Base-by-base conservation (phyloP, 2,329 filamentous ascomycete genomes). In the Paecilomyces dactylethromorphus region DNA sequence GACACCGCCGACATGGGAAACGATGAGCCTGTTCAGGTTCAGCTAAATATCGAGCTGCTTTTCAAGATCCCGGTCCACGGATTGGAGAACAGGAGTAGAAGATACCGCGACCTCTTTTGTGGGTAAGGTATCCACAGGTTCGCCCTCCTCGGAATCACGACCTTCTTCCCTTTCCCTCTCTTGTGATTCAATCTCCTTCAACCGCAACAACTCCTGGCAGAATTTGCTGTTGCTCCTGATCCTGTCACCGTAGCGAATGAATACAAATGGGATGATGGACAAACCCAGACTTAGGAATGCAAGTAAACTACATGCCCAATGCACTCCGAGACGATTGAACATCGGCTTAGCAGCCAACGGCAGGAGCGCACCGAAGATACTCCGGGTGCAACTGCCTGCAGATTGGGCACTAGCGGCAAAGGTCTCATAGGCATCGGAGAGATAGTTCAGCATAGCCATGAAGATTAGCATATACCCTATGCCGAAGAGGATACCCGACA, bases 391-490 rank as follows among this genome's bases (percentile, higher is more conserved):
- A 51, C 78, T 82, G 2, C 81, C 74, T 1, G 82, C 81, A 0
- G 82, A 82, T 60, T 83, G 80, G 2, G 81, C 83, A 18, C 79
- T 82, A 0, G 83, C 83, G 0, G 86, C 84, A 63, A 82, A 87
- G n/a, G 85, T 81, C 65, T 87, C 83, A 69, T 89, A 89, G 6
- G 86, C 85, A 66, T 88, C 86, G 53, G 82, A 84, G 21, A 87
- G 76, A 66, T 87, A 88, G 68, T 87, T 87, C 24, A 88, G 71
- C 60, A 87, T 78, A 1, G 84, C 82, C 76, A 87, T 85, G 71
- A 88, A 87, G 56, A 88, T 85, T 15, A 87, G 56, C 29, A 75
- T 74, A 63, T 84, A 87, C 5, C 84, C 86, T 60, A 82, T 68
- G n/a, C 86, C 86, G 60, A 88, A 88, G 0, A 81, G 79, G 1